Evolutionary conservation across 129 eudicot genomes (phyloP), one percentile per base, ranked within the genome.

Genomic region (Escallonia rubra): DNA sequence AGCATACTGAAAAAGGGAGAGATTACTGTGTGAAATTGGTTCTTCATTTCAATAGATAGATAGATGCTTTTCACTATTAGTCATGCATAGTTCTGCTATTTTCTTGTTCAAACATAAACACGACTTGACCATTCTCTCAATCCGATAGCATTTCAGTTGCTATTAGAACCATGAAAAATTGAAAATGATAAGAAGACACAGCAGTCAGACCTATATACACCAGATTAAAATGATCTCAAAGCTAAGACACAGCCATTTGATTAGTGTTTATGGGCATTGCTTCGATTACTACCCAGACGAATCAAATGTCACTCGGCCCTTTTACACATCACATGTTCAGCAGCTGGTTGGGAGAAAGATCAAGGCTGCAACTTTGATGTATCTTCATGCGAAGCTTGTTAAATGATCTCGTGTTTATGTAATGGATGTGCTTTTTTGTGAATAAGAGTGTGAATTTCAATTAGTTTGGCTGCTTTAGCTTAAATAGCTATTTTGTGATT

Each of bases 221-320:
- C 85, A 82, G 74, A 69, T 85, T 54, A 92, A 82, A 58, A 71
- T 80, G 63, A 67, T 80, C n/a, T 69, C 91, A 15, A 82, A 82
- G 75, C 89, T 88, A 42, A 82, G 87, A 60, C 85, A 88, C 52
- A 66, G 71, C 41, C 77, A 85, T 67, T 64, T 88, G 61, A 85
- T 83, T 63, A 82, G 86, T 74, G 79, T 81, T 13, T 65, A 85
- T 4, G 92, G 96, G 68, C 96, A 88, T 62, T 80, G 89, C 72
- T 80, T 85, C 44, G 86, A 88, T 61, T 78, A 80, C 72, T 66
- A 64, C 34, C 75, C 60, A 58, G 85, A 88, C 47, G 89, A 82
- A 61, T 72, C 86, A 45, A 71, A 63, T 57, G 68, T 78, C 61
- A 73, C 67, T 78, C 61, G 59, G 45, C 75, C 61, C 59, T 73